A percentile compares a stretch with the other conserved stretches of the same genome.
phyloP scores from a whole-genome alignment of 108 stramenopile species.

The Nannochloropsis gaditana region DNA sequence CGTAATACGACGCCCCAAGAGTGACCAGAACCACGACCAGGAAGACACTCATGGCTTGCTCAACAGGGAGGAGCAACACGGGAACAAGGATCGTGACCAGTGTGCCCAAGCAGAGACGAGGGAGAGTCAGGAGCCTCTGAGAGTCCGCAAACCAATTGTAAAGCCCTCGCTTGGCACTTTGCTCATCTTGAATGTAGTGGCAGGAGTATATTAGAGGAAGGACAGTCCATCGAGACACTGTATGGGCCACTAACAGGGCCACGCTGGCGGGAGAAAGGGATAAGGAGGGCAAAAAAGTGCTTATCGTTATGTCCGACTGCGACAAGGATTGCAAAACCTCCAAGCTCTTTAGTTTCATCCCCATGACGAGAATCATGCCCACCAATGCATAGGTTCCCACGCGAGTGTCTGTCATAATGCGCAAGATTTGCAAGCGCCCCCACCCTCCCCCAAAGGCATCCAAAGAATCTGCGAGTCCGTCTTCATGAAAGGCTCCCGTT shows the following conservation, averaged over 20 bases:
- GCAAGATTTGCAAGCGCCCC: constrained; percentile 63
- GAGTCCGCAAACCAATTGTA: constrained; percentile 66
- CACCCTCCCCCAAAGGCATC: constrained; percentile 66
- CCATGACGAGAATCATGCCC: constrained; percentile 57
- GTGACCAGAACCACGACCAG: constrained; percentile 44
- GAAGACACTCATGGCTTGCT: constrained; percentile 43
- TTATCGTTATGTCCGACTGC: constrained; percentile 41
- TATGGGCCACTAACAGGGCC: constrained; percentile 43
- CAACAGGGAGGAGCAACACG: constrained; percentile 46
- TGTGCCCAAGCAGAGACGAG: constrained; percentile 55
- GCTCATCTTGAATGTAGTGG: constrained; percentile 64
- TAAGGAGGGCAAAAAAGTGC: constrained; percentile 20
- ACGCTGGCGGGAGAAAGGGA: not conserved
- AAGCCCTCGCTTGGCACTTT: constrained; percentile 62
- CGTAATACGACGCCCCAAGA: constrained; percentile 46
- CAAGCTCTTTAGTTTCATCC: constrained; percentile 56
- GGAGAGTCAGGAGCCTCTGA: constrained; percentile 61
- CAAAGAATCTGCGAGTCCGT: constrained; percentile 65
- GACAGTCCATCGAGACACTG: constrained; percentile 60
- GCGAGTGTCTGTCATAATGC: constrained; percentile 72
- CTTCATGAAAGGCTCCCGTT: constrained; percentile 74
- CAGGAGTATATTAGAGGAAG: constrained; percentile 59
- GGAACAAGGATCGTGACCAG: constrained; percentile 40
- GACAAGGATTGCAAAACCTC: constrained; percentile 21
- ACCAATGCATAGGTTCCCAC: constrained; percentile 72